Conservation (phyloP, 345 rosid species). For the Gossypium herbaceum region DNA sequence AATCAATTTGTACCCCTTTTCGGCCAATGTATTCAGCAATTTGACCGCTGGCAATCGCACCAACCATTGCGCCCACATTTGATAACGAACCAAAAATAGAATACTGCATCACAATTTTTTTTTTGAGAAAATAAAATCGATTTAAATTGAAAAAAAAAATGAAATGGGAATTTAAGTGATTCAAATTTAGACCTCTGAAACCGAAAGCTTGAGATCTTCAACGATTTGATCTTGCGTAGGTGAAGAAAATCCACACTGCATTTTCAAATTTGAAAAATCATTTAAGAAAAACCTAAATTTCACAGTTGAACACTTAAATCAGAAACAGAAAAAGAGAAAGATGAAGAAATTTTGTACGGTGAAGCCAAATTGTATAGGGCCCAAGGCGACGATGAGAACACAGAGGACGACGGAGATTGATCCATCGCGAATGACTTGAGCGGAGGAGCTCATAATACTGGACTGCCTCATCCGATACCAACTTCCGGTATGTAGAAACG, state of each 20-base stretch:
- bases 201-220: conserved; percentile 48
- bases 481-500: conserved; percentile 68
- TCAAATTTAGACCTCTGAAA: conserved; percentile 46
- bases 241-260: conserved; percentile 67
- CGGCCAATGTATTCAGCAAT: conserved; percentile 69
- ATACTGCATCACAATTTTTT: conserved; percentile 27
- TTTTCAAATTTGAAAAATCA: background rate
- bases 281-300: background rate
- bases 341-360: conserved; percentile 30
- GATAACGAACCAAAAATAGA: conserved; percentile 67
- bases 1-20: conserved; percentile 52
- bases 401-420: conserved; percentile 66
- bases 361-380: conserved; percentile 77
- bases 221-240: conserved; percentile 55
- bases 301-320: background rate
- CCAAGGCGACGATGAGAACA: conserved; percentile 62
- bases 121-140: background rate
- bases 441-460: conserved; percentile 49
- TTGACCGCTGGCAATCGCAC: conserved; percentile 76
- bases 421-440: conserved; percentile 54
- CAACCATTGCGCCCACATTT: conserved; percentile 77
- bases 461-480: conserved; percentile 76
- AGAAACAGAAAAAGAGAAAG: background rate
- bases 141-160: background rate
- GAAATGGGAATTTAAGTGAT: background rate